Percentiles rank a stretch among this genome's conserved stretches.
Evolutionary conservation across 257 asterid genomes (phyloP).

Genomic region (Fraxinus quadrangulata): DNA sequence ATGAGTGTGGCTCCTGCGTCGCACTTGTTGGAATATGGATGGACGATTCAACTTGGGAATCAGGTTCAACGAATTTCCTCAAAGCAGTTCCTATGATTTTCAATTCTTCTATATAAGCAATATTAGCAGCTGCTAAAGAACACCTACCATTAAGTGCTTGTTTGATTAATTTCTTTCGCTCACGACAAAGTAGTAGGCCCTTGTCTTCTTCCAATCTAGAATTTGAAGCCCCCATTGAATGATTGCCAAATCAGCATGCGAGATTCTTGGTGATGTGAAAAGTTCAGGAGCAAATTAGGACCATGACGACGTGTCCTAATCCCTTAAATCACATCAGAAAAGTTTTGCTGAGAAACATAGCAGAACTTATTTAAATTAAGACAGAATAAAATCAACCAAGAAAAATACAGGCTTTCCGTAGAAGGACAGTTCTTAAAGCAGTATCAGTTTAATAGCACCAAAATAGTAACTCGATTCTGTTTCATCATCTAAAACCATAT

Average conservation of each 20-base stretch:
- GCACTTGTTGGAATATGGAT: conserved; percentile 45
- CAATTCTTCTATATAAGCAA: conserved; percentile 69
- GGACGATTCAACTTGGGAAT: conserved; percentile 52
- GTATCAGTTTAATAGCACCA: conserved; percentile 1
- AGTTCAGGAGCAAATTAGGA: conserved; percentile 18
- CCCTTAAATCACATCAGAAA: not conserved
- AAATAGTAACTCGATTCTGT: conserved; percentile 17
- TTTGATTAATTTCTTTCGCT: conserved; percentile 83
- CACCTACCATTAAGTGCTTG: conserved; percentile 96
- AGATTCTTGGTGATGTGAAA: conserved; percentile 21
- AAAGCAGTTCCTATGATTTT: conserved; percentile 65
- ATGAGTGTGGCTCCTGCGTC: conserved; percentile 49
- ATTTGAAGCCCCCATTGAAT: conserved; percentile 79
- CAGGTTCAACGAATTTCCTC: conserved; percentile 73
- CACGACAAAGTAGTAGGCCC: conserved; percentile 88
- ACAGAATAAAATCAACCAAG: not conserved
- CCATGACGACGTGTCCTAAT: not conserved
- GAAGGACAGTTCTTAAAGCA: conserved; percentile 12
- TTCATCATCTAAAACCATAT: conserved; percentile 2
- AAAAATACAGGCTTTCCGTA: not conserved
- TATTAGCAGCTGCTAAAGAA: conserved; percentile 80
- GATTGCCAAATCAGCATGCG: conserved; percentile 30
- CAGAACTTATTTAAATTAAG: not conserved
- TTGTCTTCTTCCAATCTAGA: conserved; percentile 87
- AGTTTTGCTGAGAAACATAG: not conserved